Base-by-base conservation (phyloP, 441 rosid genomes). In the Pelargonium exstipulatum region DNA sequence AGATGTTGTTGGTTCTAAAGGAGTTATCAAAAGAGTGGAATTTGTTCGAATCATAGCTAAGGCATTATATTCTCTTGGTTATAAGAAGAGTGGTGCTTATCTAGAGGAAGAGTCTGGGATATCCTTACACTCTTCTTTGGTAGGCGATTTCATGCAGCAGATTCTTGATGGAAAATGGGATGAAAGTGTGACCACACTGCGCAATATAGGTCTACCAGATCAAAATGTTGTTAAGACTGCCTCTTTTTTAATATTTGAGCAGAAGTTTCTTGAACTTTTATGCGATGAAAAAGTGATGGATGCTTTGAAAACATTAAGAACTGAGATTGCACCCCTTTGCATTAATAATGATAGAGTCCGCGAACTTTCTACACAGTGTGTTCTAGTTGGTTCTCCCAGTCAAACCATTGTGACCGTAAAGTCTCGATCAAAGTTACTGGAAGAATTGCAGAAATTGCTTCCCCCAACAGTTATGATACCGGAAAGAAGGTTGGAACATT, bases 101-200 rank as follows among this genome's bases (percentile, higher is more conserved):
- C 80, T 87, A 66, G 89, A 87, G 78, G 89, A 85, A 75, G 91
- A 87, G 72, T 87, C 89, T 1, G 89, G 91, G 65, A 81, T 82
- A 73, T 73, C 82, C 0, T 75, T 87, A 62, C 81, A 87, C 62
- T 79, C 89, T 26, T 60, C 83, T 53, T 73, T 69, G 48, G 88
- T 84, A 35, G 81, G 78, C 48, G 55, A 48, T 42, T 80, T 87
- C 62, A 82, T 60, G 73, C 80, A 82, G 63, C 86, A 85, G 74
- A 80, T 85, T 70, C 80, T 73, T 32, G 85, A 82, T 79, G 85
- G 88, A 3, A 70, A 67, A 20, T 87, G 88, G 88, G 84, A 84
- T 66, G 85, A 72, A 78, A 82, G 89, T 65, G 71, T 84, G 22
- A 74, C 67, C 48, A 81, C 84, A 16, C 69, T 87, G 72, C 78